Conservation (phyloP, 306 rosid genomes). For the Cucurbita ficifolia region DNA sequence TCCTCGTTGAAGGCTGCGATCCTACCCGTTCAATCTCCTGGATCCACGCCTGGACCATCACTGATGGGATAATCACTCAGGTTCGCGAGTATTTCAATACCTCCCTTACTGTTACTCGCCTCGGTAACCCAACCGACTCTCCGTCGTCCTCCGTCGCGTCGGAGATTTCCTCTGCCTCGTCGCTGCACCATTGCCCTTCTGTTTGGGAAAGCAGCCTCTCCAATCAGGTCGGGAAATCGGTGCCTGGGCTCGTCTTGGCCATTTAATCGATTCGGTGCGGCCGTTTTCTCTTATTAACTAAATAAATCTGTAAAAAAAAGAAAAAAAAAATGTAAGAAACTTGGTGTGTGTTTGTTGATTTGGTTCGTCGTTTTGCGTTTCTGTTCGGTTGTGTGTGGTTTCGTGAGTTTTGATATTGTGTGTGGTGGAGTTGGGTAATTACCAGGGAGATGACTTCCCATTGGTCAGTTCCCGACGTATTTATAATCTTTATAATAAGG, state of each 20-base stretch:
- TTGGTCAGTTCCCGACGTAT: constrained; percentile 19
- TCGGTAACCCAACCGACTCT: constrained; percentile 16
- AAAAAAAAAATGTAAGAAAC: constrained; percentile 18
- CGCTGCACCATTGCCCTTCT: constrained; percentile 39
- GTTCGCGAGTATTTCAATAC: constrained; percentile 87
- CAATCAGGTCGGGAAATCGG: constrained; percentile 57
- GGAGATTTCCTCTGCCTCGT: constrained; percentile 23
- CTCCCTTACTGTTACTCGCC: constrained; percentile 69
- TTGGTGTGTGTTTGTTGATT: background rate
- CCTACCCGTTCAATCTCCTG: constrained; percentile 37
- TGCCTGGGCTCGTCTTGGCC: constrained; percentile 87
- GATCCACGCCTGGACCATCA: constrained; percentile 83
- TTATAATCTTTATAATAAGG: constrained; percentile 23
- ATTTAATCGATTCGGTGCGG: constrained; percentile 26
- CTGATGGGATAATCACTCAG: constrained; percentile 80
- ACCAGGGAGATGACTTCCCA: constrained; percentile 14
- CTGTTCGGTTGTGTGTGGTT: background rate
- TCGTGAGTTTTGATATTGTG: background rate
- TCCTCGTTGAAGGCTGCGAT: constrained; percentile 78
- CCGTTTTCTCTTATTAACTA: background rate
- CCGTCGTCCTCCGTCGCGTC: constrained; percentile 1
- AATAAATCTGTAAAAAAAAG: background rate
- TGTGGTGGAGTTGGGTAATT: constrained; percentile 17
- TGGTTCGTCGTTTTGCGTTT: background rate
- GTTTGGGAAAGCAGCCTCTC: constrained; percentile 88